Percentiles rank a stretch among this genome's conserved stretches.
phyloP scores from a whole-genome alignment of 2,329 filamentous ascomycete genomes.

The Celoporthe dispersa region DNA sequence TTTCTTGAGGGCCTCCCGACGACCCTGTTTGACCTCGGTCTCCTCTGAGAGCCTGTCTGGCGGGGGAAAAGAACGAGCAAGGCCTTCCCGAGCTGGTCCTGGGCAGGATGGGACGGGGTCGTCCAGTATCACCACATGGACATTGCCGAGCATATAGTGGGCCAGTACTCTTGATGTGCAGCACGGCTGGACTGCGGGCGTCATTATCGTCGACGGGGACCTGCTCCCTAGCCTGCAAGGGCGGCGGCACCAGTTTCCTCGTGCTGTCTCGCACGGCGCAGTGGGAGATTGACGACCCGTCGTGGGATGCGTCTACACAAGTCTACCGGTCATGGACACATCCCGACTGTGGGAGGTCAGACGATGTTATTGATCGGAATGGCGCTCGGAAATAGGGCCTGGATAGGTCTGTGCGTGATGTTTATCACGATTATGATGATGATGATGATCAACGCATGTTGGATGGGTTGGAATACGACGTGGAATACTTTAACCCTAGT shows the following conservation, averaged over 20 bases:
- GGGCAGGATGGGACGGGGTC: slow-evolving; percentile 23
- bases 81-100: slow-evolving; percentile 25
- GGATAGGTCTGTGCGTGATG: neutral
- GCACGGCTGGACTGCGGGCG: slow-evolving; percentile 14
- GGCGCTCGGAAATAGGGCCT: neutral
- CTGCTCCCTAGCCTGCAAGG: slow-evolving; percentile 8
- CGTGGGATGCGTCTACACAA: slow-evolving; percentile 16
- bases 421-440: neutral
- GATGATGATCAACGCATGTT: neutral
- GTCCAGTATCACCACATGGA: slow-evolving; percentile 12
- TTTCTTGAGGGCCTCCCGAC: slow-evolving; percentile 17
- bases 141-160: slow-evolving; percentile 21
- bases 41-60: slow-evolving; percentile 17
- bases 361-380: neutral
- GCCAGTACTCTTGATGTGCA: slow-evolving; percentile 19
- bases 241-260: slow-evolving; percentile 20
- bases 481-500: neutral
- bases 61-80: neutral
- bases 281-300: slow-evolving; percentile 12
- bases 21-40: slow-evolving; percentile 16
- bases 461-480: slow-evolving; percentile 14
- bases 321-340: slow-evolving; percentile 20
- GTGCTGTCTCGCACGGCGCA: slow-evolving; percentile 19
- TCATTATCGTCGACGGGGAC: slow-evolving; percentile 10
- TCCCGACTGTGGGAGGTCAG: slow-evolving; percentile 6